These are phyloP conservation scores for Hypoxylon sp. DNA, from an alignment of 2,329 filamentous ascomycete genomes.

Conservation along the genomic window DNA sequence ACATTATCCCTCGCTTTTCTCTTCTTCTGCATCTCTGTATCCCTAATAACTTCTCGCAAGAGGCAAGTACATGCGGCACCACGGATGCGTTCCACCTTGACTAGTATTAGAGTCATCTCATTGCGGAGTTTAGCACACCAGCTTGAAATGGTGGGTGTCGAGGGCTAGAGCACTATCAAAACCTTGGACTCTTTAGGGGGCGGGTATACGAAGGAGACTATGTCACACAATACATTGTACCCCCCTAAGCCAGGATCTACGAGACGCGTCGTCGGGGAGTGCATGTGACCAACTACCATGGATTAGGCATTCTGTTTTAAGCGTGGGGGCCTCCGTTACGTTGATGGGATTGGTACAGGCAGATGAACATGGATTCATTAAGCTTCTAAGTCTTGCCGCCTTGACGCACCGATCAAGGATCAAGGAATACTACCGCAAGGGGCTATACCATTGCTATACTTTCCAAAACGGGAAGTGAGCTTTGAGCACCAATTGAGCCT, in stretches of 20 bases:
- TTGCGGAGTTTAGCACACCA: slow-evolving; percentile 38
- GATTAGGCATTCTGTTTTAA: slow-evolving; percentile 26
- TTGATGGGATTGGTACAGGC: slow-evolving; percentile 33
- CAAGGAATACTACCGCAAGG: slow-evolving; percentile 35
- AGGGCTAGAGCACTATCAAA: slow-evolving; percentile 34
- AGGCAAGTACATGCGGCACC: slow-evolving; percentile 42
- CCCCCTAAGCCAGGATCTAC: slow-evolving; percentile 33
- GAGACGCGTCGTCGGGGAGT: slow-evolving; percentile 42
- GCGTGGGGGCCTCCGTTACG: slow-evolving; percentile 45
- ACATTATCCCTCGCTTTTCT: slow-evolving; percentile 29
- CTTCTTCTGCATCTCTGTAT: slow-evolving; percentile 7
- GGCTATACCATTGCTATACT: slow-evolving; percentile 43
- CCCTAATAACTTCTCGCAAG: slow-evolving; percentile 19
- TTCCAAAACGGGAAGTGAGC: slow-evolving; percentile 47
- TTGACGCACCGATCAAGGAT: slow-evolving; percentile 30
- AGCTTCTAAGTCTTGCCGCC: slow-evolving; percentile 17
- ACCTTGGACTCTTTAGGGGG: slow-evolving; percentile 21
- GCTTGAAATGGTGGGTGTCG: slow-evolving; percentile 32
- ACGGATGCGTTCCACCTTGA: slow-evolving; percentile 24
- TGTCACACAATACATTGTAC: slow-evolving; percentile 31
- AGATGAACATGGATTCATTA: slow-evolving; percentile 28
- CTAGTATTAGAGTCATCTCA: slow-evolving; percentile 31
- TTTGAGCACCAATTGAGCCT: slow-evolving; percentile 33
- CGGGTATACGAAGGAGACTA: slow-evolving; percentile 6
- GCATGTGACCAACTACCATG: slow-evolving; percentile 45